A percentile compares a stretch with the other conserved stretches of the same genome.
Conservation (phyloP, 805 yeast species). For the Candida pini region DNA sequence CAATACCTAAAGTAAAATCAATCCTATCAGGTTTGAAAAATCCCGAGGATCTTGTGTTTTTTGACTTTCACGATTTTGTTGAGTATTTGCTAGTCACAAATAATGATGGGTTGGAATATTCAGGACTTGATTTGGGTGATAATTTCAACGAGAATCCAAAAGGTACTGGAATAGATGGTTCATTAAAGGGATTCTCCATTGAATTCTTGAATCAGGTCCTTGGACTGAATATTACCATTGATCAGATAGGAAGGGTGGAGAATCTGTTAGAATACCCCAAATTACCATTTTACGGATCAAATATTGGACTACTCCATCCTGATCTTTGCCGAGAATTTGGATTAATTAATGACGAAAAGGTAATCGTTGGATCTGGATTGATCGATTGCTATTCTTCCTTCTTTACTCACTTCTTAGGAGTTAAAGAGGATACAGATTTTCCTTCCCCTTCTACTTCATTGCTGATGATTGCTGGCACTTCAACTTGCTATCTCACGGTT, state of each 20-base stretch:
- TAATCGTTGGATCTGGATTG: constrained; percentile 39
- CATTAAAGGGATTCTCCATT: constrained; percentile 45
- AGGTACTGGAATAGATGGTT: constrained; percentile 47
- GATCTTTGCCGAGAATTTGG: constrained; percentile 4
- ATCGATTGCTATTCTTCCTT: constrained; percentile 59
- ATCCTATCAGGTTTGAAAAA: constrained; percentile 25
- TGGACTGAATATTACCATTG: constrained; percentile 9
- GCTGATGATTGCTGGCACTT: constrained; percentile 57
- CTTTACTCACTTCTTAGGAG: constrained; percentile 27
- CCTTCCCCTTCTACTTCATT: constrained; percentile 23
- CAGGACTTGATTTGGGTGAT: neutral
- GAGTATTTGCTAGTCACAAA: constrained; percentile 23
- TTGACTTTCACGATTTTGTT: constrained; percentile 47
- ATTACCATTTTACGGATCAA: constrained; percentile 29
- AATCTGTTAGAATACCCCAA: constrained; percentile 7
- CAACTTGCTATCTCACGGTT: constrained; percentile 46
- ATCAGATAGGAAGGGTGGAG: constrained; percentile 30
- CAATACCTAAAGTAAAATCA: constrained; percentile 44
- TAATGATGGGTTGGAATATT: constrained; percentile 2
- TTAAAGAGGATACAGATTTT: neutral
- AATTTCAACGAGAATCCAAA: constrained; percentile 1
- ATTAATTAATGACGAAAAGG: neutral
- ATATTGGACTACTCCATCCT: constrained; percentile 16
- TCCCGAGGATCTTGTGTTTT: constrained; percentile 30
- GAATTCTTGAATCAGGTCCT: constrained; percentile 5